Evolutionary conservation across 208 protist genomes (phyloP).

Genomic region (Trichomonas tenax): DNA sequence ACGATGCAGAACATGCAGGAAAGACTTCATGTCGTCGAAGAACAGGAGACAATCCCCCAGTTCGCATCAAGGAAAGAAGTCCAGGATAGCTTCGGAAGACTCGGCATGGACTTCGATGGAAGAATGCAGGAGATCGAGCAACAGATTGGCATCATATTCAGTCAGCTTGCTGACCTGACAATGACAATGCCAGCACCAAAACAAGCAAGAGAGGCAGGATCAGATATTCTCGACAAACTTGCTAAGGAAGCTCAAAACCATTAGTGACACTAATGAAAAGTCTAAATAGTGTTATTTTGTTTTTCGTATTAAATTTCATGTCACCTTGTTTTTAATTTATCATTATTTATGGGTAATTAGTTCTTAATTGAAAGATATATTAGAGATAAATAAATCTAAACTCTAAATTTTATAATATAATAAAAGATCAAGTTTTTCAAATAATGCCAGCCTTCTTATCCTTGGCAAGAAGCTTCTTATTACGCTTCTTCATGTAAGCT

Average conservation of each 20-base stretch:
- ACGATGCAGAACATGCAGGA: neutral
- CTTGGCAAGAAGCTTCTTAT: neutral
- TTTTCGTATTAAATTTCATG: too few relatives aligned
- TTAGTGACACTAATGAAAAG: too few relatives aligned
- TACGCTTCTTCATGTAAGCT: neutral
- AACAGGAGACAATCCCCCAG: neutral
- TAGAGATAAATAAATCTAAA: too few relatives aligned
- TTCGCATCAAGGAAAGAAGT: neutral
- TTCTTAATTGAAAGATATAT: too few relatives aligned
- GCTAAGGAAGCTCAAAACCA: neutral
- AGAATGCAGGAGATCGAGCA: neutral
- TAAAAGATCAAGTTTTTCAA: too few relatives aligned
- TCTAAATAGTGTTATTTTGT: too few relatives aligned
- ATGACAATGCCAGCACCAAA: neutral
- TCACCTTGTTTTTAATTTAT: too few relatives aligned
- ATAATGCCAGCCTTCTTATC: neutral
- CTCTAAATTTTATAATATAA: too few relatives aligned
- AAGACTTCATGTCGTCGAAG: neutral
- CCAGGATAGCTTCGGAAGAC: neutral
- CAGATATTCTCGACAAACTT: neutral
- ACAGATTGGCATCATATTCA: neutral
- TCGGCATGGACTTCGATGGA: neutral
- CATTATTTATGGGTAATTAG: too few relatives aligned
- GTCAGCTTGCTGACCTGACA: neutral
- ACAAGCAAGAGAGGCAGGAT: neutral